Evolutionary conservation across 2,329 filamentous ascomycete genomes (phyloP).

Genomic region (Lasiodiplodia theobromae): DNA sequence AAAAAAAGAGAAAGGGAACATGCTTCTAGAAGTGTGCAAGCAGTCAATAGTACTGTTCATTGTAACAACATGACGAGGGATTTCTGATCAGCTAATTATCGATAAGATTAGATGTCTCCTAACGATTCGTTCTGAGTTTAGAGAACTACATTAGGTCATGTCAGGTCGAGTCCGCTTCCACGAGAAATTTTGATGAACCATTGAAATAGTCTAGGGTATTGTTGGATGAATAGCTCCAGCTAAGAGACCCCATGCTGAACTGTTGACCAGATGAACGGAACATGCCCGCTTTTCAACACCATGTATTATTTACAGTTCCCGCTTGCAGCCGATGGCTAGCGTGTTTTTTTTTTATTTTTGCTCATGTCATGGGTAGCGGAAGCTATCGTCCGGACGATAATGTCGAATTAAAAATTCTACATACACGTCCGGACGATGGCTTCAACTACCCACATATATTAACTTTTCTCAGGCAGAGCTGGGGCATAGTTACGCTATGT

Average conservation of each 20-base stretch:
- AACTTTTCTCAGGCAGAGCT: too few species aligned
- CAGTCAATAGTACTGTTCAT: background rate
- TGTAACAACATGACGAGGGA: constrained; percentile 2
- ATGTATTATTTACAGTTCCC: background rate
- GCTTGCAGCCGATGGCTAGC: too few species aligned
- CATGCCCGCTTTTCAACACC: background rate
- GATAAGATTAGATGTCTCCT: background rate
- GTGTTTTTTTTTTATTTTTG: too few species aligned
- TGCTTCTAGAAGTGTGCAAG: background rate
- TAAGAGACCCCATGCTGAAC: background rate
- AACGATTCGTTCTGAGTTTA: background rate
- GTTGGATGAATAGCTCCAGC: background rate
- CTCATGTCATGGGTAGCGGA: too few species aligned
- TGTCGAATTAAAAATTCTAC: too few species aligned
- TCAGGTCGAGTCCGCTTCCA: background rate
- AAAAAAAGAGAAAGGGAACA: background rate
- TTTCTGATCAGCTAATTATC: background rate
- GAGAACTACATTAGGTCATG: background rate
- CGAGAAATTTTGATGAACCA: background rate
- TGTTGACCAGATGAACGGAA: background rate
- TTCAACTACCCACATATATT: too few species aligned
- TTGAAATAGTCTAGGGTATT: background rate
- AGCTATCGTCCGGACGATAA: too few species aligned
- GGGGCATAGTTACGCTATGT: too few species aligned
- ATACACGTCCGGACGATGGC: too few species aligned